Percentiles rank a stretch among this genome's conserved stretches.
phyloP scores from a whole-genome alignment of 768 basidiomycete genomes.

The Leccinum uliginosum region DNA sequence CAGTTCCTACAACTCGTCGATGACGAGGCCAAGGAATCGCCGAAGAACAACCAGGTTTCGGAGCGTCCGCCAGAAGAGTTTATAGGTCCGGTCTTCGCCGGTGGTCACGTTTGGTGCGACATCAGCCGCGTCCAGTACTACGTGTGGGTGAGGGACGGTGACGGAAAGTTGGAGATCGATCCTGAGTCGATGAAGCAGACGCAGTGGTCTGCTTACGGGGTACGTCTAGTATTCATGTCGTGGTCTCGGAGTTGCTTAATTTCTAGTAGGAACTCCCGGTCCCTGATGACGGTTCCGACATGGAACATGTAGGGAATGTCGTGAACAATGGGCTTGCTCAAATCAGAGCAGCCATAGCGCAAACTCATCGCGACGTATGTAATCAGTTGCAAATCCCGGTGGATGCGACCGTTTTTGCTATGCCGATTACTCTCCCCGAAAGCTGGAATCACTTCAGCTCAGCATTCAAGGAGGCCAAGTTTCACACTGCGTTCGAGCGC shows the following conservation, averaged over 20 bases:
- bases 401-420: not conserved
- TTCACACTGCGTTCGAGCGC: not conserved
- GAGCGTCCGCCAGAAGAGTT: not conserved
- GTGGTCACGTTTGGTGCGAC: not conserved
- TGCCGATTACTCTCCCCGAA: not conserved
- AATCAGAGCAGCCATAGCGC: not conserved
- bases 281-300: not conserved
- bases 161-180: not conserved
- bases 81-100: not conserved
- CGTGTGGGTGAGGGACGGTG: not conserved
- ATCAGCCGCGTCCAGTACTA: not conserved
- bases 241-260: not conserved
- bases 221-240: not conserved
- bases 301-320: not conserved
- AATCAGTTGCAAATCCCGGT: not conserved
- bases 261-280: not conserved
- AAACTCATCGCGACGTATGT: not conserved
- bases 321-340: not conserved
- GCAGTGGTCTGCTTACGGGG: not conserved
- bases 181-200: not conserved
- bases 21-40: not conserved
- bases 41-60: not conserved
- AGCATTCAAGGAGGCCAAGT: not conserved
- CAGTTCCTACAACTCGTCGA: not conserved
- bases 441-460: not conserved